These are phyloP conservation scores for Cladosporium sp. DNA, from an alignment of 2,329 filamentous ascomycete genomes.

Conservation along the genomic window DNA sequence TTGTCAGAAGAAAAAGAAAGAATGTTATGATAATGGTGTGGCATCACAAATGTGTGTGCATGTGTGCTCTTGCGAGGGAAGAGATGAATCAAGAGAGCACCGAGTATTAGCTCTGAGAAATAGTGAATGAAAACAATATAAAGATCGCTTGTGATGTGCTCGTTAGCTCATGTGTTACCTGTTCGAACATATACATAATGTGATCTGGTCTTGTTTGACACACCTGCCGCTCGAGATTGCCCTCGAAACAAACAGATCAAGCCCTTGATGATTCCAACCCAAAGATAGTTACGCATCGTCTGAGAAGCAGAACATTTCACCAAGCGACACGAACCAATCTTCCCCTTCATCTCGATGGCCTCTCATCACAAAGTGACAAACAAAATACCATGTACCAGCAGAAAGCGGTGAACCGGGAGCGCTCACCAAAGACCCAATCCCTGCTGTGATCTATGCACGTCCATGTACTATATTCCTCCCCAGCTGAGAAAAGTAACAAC, in stretches of 20 bases:
- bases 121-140: background rate
- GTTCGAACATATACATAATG: too few species aligned
- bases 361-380: background rate
- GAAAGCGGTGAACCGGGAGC: background rate
- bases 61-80: background rate
- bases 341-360: background rate
- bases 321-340: too few species aligned
- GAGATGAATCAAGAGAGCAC: too few species aligned
- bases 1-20: background rate
- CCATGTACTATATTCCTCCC: background rate
- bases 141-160: background rate
- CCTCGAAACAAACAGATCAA: too few species aligned
- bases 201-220: too few species aligned
- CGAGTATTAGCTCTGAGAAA: background rate
- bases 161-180: background rate
- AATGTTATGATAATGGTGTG: background rate
- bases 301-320: too few species aligned
- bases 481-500: background rate
- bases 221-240: too few species aligned
- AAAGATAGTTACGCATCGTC: too few species aligned
- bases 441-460: background rate
- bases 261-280: background rate
- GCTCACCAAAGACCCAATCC: background rate
- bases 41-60: background rate
- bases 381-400: background rate